These are phyloP conservation scores for Nakaseomyces delphensis DNA, from an alignment of 1,139 yeast species.

Conservation along the genomic window DNA sequence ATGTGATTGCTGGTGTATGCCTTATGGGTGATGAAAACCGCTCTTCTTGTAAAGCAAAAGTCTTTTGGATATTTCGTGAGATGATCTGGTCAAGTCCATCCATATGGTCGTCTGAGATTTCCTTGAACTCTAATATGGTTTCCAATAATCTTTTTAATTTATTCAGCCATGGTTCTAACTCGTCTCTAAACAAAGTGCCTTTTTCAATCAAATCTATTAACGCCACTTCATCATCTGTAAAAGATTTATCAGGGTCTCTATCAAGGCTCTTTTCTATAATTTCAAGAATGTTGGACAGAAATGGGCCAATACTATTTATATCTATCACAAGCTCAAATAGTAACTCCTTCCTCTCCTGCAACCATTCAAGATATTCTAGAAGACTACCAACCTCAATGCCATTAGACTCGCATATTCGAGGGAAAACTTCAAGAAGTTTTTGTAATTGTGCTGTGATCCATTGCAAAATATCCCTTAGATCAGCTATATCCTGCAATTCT, in stretches of 20 bases:
- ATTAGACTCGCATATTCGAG: not conserved
- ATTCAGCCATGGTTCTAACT: slow-evolving; percentile 35
- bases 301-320: slow-evolving; percentile 37
- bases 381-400: slow-evolving; percentile 3
- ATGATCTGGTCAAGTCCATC: slow-evolving; percentile 45
- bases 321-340: slow-evolving; percentile 36
- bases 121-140: slow-evolving; percentile 49
- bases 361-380: slow-evolving; percentile 3
- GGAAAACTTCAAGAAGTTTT: not conserved
- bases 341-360: slow-evolving; percentile 17
- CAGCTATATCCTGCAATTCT: not conserved
- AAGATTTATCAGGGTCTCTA: slow-evolving; percentile 9
- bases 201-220: slow-evolving; percentile 29
- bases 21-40: slow-evolving; percentile 39
- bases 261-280: slow-evolving; percentile 30
- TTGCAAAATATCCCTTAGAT: not conserved
- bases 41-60: slow-evolving; percentile 36
- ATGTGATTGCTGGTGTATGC: slow-evolving; percentile 35
- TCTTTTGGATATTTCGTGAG: slow-evolving; percentile 37
- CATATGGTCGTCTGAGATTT: slow-evolving; percentile 46
- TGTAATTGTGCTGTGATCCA: slow-evolving; percentile 3
- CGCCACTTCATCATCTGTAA: slow-evolving; percentile 15
- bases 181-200: slow-evolving; percentile 30
- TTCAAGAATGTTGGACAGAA: not conserved
- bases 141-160: slow-evolving; percentile 40